Evolutionary conservation across 1,139 yeast genomes (phyloP).

Genomic region (Protomyces gravidus): DNA sequence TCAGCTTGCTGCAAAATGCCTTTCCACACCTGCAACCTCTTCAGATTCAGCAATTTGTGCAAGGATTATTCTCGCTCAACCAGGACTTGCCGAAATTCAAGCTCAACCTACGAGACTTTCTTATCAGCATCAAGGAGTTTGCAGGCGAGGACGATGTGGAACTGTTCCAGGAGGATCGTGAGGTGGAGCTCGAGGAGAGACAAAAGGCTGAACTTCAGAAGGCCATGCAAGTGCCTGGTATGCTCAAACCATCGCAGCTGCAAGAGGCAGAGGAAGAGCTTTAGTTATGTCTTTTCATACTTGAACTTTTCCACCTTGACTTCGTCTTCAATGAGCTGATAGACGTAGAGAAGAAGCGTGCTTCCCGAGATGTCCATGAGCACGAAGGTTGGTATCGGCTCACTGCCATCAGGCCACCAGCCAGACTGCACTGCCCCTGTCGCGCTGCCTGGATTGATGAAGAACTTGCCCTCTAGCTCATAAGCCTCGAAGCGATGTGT

Average conservation of each 20-base stretch:
- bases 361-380: conserved; percentile 75
- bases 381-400: conserved; percentile 76
- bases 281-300: conserved; percentile 51
- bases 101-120: conserved; percentile 86
- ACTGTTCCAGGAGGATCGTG: conserved; percentile 89
- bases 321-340: conserved; percentile 72
- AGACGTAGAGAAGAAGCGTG: conserved; percentile 75
- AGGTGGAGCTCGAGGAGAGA: conserved; percentile 66
- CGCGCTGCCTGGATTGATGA: conserved; percentile 92
- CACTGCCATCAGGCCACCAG: conserved; percentile 46
- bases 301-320: conserved; percentile 89
- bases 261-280: conserved; percentile 18
- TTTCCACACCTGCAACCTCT: conserved; percentile 84
- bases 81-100: conserved; percentile 72
- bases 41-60: conserved; percentile 76
- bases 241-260: conserved; percentile 61
- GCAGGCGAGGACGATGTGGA: conserved; percentile 87
- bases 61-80: conserved; percentile 65
- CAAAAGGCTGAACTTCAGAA: conserved; percentile 67
- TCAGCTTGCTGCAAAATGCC: conserved; percentile 73
- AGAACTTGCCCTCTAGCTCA: conserved; percentile 85
- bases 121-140: conserved; percentile 89
- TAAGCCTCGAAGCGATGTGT: conserved; percentile 90
- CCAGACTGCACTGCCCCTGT: conserved; percentile 76
- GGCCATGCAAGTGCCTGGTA: conserved; percentile 86